Conservation (phyloP, 2,329 filamentous ascomycete species). For the Aspergillus sp. region DNA sequence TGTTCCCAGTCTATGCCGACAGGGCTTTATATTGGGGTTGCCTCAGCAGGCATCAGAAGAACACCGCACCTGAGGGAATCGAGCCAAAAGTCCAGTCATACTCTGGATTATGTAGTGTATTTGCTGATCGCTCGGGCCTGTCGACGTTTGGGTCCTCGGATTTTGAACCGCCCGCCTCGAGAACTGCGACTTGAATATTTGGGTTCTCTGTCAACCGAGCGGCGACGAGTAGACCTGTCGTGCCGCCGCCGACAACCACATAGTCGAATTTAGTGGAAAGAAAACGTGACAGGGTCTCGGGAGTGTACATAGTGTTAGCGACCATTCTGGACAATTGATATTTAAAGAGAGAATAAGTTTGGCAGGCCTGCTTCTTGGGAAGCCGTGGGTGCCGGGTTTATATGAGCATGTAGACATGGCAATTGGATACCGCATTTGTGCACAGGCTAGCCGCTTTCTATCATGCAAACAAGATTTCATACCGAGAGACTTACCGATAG, state of each 20-base stretch:
- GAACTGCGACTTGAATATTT: slow-evolving; percentile 41
- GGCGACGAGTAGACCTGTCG: slow-evolving; percentile 49
- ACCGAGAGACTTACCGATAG: no score
- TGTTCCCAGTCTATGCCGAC: slow-evolving; percentile 27
- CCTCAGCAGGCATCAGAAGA: background rate
- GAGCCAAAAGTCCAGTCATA: slow-evolving; percentile 32
- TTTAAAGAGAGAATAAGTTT: no score
- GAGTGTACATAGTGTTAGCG: no score
- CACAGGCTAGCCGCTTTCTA: no score
- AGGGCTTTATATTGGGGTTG: background rate
- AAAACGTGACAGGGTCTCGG: background rate
- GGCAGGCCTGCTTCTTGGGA: no score
- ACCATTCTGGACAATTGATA: no score
- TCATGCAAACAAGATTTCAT: no score
- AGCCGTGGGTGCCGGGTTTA: no score
- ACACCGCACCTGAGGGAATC: background rate
- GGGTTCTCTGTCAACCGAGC: slow-evolving; percentile 44
- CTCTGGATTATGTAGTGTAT: slow-evolving; percentile 29
- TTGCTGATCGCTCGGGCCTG: slow-evolving; percentile 22
- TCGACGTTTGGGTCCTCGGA: slow-evolving; percentile 30
- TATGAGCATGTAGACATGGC: no score
- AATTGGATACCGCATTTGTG: no score
- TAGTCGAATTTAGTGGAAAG: slow-evolving; percentile 19
- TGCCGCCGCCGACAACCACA: slow-evolving; percentile 55
- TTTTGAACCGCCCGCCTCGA: slow-evolving; percentile 45